These are phyloP conservation scores for Apiotrichum akiyoshidainum DNA, from an alignment of 1,284 basidiomycete genomes.

Conservation along the genomic window DNA sequence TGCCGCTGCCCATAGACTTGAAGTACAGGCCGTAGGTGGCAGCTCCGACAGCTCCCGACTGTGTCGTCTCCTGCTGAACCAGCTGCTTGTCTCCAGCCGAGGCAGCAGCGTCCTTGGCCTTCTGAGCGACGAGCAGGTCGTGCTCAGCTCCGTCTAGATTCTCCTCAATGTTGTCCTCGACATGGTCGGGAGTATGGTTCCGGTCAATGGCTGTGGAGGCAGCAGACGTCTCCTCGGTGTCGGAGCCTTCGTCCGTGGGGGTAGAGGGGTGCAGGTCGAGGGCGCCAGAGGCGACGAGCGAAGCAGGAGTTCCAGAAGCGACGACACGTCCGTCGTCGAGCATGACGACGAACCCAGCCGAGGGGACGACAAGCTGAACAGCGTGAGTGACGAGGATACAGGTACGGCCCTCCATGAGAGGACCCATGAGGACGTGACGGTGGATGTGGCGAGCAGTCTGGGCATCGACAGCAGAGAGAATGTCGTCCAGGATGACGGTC, in stretches of 20 bases:
- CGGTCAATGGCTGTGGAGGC: not conserved
- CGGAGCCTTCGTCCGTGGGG: constrained; percentile 14
- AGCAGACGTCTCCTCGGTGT: not conserved
- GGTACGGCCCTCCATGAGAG: constrained; percentile 49
- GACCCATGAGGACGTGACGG: constrained; percentile 42
- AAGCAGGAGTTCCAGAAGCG: constrained; percentile 40
- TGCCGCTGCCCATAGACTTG: constrained; percentile 34
- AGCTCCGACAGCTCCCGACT: constrained; percentile 37
- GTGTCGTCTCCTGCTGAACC: constrained; percentile 41
- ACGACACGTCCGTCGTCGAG: constrained; percentile 42
- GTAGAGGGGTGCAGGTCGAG: constrained; percentile 23
- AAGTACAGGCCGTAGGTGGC: constrained; percentile 45
- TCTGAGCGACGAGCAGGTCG: constrained; percentile 55
- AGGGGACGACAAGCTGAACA: constrained; percentile 54
- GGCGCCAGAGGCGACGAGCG: constrained; percentile 28
- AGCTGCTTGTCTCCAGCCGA: constrained; percentile 36
- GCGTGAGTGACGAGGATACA: constrained; percentile 57
- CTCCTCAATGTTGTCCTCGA: constrained; percentile 32
- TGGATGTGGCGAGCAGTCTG: constrained; percentile 48
- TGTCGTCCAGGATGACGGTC: constrained; percentile 49
- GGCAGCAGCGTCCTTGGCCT: constrained; percentile 30
- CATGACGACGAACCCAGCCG: constrained; percentile 48
- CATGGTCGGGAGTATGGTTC: not conserved
- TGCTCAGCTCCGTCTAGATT: constrained; percentile 63
- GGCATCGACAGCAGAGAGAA: constrained; percentile 54